These are phyloP conservation scores for Neonothopanus nambi DNA, from an alignment of 1,284 basidiomycete species.

Conservation along the genomic window DNA sequence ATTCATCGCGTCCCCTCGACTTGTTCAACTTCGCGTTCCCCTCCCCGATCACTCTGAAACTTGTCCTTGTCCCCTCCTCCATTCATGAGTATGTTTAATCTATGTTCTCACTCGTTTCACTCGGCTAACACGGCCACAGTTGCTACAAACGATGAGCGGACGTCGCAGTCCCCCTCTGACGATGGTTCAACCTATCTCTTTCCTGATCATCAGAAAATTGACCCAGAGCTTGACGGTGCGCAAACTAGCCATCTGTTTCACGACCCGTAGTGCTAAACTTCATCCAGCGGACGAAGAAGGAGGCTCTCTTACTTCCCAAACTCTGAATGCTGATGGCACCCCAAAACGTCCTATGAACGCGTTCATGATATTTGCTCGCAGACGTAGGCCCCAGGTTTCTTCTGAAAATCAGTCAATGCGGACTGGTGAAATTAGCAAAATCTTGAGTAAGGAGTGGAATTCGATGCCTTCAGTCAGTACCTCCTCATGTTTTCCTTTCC, in stretches of 20 bases:
- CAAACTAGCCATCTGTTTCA: neutral
- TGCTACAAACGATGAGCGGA: neutral
- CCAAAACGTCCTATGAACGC: slow-evolving; percentile 88
- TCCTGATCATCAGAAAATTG: slow-evolving; percentile 6
- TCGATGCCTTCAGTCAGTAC: slow-evolving; percentile 18
- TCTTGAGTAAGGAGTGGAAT: slow-evolving; percentile 51
- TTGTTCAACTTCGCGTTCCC: too few species aligned
- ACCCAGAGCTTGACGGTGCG: slow-evolving; percentile 4
- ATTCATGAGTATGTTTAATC: neutral
- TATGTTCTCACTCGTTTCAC: neutral
- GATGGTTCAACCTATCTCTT: slow-evolving; percentile 13
- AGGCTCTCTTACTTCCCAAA: slow-evolving; percentile 65
- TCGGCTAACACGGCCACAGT: neutral
- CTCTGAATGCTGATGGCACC: slow-evolving; percentile 79
- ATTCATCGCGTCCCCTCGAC: too few species aligned
- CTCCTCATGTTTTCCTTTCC: neutral
- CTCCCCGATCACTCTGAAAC: too few species aligned
- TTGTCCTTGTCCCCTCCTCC: too few species aligned
- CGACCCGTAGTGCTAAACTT: neutral
- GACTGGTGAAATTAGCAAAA: slow-evolving; percentile 66
- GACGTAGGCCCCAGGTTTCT: slow-evolving; percentile 75
- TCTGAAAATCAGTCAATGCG: slow-evolving; percentile 82
- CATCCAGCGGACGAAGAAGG: slow-evolving; percentile 42
- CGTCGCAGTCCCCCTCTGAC: slow-evolving; percentile 9
- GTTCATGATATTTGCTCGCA: slow-evolving; percentile 88